Conservation (phyloP, 73 alveolate species). For the Paramecium tetraurelia region DNA sequence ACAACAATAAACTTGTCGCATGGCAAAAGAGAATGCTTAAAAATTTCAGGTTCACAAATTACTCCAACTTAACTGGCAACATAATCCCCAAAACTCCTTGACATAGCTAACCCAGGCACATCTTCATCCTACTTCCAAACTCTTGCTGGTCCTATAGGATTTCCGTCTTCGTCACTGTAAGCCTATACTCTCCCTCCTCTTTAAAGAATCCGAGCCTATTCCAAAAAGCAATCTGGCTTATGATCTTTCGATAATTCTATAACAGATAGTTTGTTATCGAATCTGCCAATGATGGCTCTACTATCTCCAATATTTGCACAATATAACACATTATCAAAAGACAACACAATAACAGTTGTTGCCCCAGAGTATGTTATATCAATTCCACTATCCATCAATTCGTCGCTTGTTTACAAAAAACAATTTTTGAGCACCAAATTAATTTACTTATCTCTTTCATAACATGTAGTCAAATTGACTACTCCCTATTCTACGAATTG, state of each 20-base stretch:
- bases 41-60: conserved; percentile 74
- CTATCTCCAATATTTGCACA: conserved; percentile 78
- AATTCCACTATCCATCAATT: conserved; percentile 55
- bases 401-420: conserved; percentile 48
- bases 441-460: conserved; percentile 53
- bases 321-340: conserved; percentile 48
- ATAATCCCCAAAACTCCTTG: conserved; percentile 83
- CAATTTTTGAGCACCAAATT: background rate
- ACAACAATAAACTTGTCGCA: conserved; percentile 73
- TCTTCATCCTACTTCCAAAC: conserved; percentile 80
- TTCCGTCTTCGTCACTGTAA: conserved; percentile 71
- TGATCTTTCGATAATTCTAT: conserved; percentile 80
- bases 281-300: conserved; percentile 59
- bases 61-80: conserved; percentile 79
- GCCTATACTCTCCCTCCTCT: conserved; percentile 93
- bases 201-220: conserved; percentile 77
- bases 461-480: background rate
- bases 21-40: conserved; percentile 64
- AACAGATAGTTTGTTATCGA: background rate
- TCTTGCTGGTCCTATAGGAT: conserved; percentile 80
- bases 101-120: conserved; percentile 87
- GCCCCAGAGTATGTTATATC: conserved; percentile 69
- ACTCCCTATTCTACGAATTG: background rate
- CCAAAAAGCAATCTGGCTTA: conserved; percentile 91
- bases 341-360: conserved; percentile 57